Percentiles rank a stretch among this genome's conserved stretches.
Evolutionary conservation across 2,329 filamentous ascomycete genomes (phyloP).

Genomic region (Exophiala xenobiotica): DNA sequence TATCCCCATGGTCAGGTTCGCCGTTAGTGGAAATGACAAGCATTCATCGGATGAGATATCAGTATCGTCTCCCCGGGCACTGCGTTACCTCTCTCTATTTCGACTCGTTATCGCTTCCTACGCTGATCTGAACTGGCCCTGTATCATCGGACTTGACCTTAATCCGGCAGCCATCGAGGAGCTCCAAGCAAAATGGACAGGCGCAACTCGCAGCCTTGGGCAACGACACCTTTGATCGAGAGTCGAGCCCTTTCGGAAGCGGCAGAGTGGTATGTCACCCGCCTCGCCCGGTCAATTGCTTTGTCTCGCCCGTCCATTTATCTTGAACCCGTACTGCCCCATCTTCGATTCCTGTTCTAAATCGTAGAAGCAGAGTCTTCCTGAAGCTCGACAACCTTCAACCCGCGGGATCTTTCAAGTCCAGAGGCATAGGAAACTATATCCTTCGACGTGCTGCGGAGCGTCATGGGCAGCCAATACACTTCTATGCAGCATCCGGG

Average conservation of each 20-base stretch:
- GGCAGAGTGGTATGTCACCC: conserved; percentile 14
- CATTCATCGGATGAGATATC: too few species aligned
- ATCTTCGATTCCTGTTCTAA: not conserved
- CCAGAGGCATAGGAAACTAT: conserved; percentile 41
- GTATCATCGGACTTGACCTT: too few species aligned
- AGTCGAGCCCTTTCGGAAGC: conserved; percentile 16
- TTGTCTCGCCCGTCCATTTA: not conserved
- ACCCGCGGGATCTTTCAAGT: conserved; percentile 83
- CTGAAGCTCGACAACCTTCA: conserved; percentile 84
- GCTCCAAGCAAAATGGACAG: conserved; percentile 1
- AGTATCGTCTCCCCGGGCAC: too few species aligned
- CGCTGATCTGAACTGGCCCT: too few species aligned
- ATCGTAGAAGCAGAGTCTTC: conserved; percentile 62
- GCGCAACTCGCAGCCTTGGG: conserved; percentile 8
- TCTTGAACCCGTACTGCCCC: not conserved
- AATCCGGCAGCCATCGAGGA: too few species aligned
- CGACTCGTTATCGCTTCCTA: too few species aligned
- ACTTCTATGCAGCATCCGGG: conserved; percentile 78
- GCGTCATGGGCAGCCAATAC: conserved; percentile 42
- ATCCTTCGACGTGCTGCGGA: conserved; percentile 29
- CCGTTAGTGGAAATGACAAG: too few species aligned
- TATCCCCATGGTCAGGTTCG: not conserved
- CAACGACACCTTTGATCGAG: conserved; percentile 17
- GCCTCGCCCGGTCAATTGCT: not conserved
- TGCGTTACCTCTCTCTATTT: too few species aligned